Evolutionary conservation across 768 basidiomycete species (phyloP).

Genomic region (Amanita polypyramis): DNA sequence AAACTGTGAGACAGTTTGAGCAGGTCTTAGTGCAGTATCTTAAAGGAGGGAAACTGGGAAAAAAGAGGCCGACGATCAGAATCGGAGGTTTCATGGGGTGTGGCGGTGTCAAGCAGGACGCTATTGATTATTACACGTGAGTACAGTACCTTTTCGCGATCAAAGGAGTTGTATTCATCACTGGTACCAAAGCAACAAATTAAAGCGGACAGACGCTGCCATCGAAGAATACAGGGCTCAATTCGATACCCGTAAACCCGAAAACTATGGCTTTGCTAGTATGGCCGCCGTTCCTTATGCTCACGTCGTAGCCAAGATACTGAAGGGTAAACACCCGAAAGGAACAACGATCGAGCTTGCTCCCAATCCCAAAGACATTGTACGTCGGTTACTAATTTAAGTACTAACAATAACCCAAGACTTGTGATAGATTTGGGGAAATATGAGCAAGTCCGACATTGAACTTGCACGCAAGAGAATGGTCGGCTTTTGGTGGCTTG

Average conservation of each 20-base stretch:
- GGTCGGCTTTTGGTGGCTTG: slow-evolving; percentile 72
- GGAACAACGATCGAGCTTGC: slow-evolving; percentile 65
- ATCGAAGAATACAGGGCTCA: slow-evolving; percentile 65
- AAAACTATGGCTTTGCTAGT: slow-evolving; percentile 88
- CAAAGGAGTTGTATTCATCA: neutral
- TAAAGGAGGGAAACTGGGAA: slow-evolving; percentile 69
- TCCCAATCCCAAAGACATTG: slow-evolving; percentile 85
- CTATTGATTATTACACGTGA: slow-evolving; percentile 89
- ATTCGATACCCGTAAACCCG: slow-evolving; percentile 66
- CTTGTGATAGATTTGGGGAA: slow-evolving; percentile 71
- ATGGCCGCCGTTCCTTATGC: slow-evolving; percentile 86
- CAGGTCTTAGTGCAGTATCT: slow-evolving; percentile 82
- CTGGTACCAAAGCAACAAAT: slow-evolving; percentile 29
- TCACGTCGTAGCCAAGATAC: slow-evolving; percentile 69
- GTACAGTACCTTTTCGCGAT: slow-evolving; percentile 19
- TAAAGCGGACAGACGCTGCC: slow-evolving; percentile 59
- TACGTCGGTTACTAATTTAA: slow-evolving; percentile 22
- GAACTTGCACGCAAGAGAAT: slow-evolving; percentile 57
- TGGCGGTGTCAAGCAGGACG: slow-evolving; percentile 80
- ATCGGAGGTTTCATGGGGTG: slow-evolving; percentile 74
- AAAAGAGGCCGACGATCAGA: slow-evolving; percentile 72
- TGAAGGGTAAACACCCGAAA: slow-evolving; percentile 60
- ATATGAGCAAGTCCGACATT: slow-evolving; percentile 65
- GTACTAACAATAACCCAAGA: neutral
- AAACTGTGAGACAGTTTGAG: slow-evolving; percentile 91